These are phyloP conservation scores for Colletotrichum sojae DNA, from an alignment of 2,329 filamentous ascomycete species.

Conservation along the genomic window DNA sequence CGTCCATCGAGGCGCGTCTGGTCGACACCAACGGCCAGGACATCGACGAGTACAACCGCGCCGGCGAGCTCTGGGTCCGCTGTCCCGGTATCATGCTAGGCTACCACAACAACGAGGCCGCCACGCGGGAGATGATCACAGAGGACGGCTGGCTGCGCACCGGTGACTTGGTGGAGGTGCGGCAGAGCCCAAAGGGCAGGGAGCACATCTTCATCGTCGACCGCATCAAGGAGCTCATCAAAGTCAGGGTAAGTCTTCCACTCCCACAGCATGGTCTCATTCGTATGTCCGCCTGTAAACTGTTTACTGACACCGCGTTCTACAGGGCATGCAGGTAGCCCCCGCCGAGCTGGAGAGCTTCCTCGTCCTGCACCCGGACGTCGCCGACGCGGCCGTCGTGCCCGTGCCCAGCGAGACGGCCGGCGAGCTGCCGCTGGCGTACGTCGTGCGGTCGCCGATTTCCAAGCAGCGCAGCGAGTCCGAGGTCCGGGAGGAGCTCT, in stretches of 20 bases:
- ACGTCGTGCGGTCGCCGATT: conserved; percentile 62
- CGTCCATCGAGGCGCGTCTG: not conserved
- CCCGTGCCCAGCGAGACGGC: conserved; percentile 68
- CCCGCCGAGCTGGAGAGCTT: conserved; percentile 80
- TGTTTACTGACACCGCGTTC: not conserved
- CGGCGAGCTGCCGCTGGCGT: conserved; percentile 71
- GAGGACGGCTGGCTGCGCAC: conserved; percentile 47
- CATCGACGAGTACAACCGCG: conserved; percentile 4
- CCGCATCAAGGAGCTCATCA: conserved; percentile 64
- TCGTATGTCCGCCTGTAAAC: too few species aligned
- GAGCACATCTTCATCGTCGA: conserved; percentile 45
- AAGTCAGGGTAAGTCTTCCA: conserved; percentile 66
- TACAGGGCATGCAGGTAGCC: conserved; percentile 70
- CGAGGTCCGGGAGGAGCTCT: conserved; percentile 58
- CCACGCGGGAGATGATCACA: conserved; percentile 40
- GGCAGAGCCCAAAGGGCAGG: conserved; percentile 70
- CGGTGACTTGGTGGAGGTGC: conserved; percentile 81
- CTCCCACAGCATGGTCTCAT: too few species aligned
- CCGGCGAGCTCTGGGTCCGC: conserved; percentile 31
- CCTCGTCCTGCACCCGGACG: conserved; percentile 74
- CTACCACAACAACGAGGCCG: conserved; percentile 38
- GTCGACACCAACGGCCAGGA: not conserved
- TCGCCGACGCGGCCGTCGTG: conserved; percentile 79
- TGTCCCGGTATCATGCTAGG: conserved; percentile 29
- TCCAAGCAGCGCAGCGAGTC: conserved; percentile 64